Conservation (phyloP, 73 alveolate species). For the Paraurostyla sp. region DNA sequence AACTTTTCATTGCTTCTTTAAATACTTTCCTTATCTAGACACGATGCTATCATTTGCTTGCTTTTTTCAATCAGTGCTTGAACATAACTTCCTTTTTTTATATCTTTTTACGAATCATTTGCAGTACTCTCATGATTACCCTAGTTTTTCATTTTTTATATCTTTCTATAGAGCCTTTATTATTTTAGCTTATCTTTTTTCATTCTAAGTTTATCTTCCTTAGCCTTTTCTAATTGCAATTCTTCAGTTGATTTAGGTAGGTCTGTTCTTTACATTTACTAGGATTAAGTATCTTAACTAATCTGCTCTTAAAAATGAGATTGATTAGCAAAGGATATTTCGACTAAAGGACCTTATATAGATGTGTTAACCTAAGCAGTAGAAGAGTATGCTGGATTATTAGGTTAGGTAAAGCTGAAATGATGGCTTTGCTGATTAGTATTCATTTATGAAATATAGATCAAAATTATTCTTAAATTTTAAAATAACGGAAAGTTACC, state of each 20-base stretch:
- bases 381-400: neutral
- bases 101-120: neutral
- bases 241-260: slow-evolving; percentile 21
- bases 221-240: neutral
- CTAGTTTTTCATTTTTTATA: neutral
- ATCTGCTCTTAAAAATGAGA: neutral
- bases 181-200: neutral
- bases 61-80: slow-evolving; percentile 7
- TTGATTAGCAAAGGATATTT: slow-evolving; percentile 31
- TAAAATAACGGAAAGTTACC: slow-evolving; percentile 33
- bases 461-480: slow-evolving; percentile 35
- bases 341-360: too few species aligned
- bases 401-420: slow-evolving; percentile 3
- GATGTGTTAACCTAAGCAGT: too few species aligned
- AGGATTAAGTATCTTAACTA: neutral
- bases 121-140: neutral
- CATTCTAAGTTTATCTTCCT: neutral
- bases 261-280: neutral
- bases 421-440: neutral
- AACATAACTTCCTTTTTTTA: slow-evolving; percentile 39
- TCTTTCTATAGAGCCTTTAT: slow-evolving; percentile 1
- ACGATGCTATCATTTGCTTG: neutral
- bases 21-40: neutral
- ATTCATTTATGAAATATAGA: slow-evolving; percentile 7
- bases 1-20: neutral